A percentile compares a stretch with the other conserved stretches of the same genome.
Conservation (phyloP, 257 asterid genomes). For the Fraxinus cuspidata region DNA sequence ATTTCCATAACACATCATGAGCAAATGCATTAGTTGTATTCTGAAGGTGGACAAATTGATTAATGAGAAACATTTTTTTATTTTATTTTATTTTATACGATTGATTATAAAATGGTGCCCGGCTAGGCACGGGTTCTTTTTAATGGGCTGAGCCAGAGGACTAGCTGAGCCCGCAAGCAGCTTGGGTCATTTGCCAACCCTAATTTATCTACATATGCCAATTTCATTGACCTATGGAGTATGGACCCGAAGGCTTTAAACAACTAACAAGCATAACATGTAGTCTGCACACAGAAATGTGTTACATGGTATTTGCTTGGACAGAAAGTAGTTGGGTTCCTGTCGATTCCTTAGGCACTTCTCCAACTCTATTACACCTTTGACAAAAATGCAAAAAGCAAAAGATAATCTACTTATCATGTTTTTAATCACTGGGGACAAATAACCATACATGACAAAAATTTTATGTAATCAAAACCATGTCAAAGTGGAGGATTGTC, state of each 20-base stretch:
- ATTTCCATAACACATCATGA: neutral
- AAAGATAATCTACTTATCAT: slow-evolving; percentile 1
- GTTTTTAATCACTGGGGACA: neutral
- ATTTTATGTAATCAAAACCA: neutral
- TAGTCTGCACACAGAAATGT: neutral
- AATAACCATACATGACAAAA: neutral
- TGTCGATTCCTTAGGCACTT: neutral
- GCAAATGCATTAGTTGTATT: neutral
- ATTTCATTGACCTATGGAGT: neutral
- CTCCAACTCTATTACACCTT: neutral
- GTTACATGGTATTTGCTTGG: neutral
- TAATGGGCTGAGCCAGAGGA: too few relatives aligned
- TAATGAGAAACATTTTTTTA: neutral
- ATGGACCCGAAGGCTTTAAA: neutral
- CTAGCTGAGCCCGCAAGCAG: too few relatives aligned
- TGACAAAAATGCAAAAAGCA: neutral
- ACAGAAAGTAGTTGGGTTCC: neutral
- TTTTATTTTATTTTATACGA: too few relatives aligned
- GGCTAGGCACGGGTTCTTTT: too few relatives aligned
- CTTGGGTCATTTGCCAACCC: too few relatives aligned
- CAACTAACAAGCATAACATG: neutral
- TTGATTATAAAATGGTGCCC: neutral
- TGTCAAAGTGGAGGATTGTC: neutral
- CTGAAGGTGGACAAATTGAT: neutral
- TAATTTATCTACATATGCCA: neutral